Base-by-base conservation (phyloP, 2,329 filamentous ascomycete genomes). In the Penicillium capsulatum region DNA sequence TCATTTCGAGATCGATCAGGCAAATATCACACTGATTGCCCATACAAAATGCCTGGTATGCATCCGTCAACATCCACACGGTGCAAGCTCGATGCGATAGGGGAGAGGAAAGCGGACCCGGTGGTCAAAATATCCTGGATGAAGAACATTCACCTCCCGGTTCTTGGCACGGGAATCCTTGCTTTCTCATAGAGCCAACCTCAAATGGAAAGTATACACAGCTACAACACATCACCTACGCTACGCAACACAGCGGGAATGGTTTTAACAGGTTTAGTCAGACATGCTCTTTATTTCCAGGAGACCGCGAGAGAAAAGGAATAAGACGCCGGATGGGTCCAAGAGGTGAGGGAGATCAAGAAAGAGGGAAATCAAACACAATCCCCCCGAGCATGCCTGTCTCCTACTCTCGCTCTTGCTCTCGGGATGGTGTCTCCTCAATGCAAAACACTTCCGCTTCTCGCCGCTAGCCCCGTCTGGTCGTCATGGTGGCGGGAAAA, bases 221-320 rank as follows among this genome's bases (percentile, higher is more conserved):
- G n/a, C n/a, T n/a, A n/a, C n/a, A n/a, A n/a, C 5, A 22, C 19
- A 7, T 11, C 13, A 28, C 26, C 26, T 28, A 28, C 26, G 1
- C 9, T 28, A 11, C 24, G n/a, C n/a, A 37, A 38, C 19, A 19
- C 44, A 17, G 36, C 40, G 17, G 45, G 46, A 51, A n/a, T n/a
- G 39, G 38, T 40, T 54, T 54, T 51, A 45, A 51, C 42, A 49
- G 52, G 42, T 54, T 55, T 53, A 44, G 36, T 43, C 42, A 49
- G 48, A 55, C 50, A 55, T 52, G 52, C 52, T 57, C 52, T 57
- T 57, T 55, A 54, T 57, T 55, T 54, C 52, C 53, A 57, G 52
- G 53, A 55, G 53, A 52, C 52, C 48, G 43, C 49, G 50, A 54
- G 54, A 57, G 49, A 53, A 51, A 48, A 47, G 47, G 52, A 50